Evolutionary conservation across 192 early-diverging fungal species (phyloP), one percentile per base, ranked within the genome.

Genomic region (Lobosporangium transversale): DNA sequence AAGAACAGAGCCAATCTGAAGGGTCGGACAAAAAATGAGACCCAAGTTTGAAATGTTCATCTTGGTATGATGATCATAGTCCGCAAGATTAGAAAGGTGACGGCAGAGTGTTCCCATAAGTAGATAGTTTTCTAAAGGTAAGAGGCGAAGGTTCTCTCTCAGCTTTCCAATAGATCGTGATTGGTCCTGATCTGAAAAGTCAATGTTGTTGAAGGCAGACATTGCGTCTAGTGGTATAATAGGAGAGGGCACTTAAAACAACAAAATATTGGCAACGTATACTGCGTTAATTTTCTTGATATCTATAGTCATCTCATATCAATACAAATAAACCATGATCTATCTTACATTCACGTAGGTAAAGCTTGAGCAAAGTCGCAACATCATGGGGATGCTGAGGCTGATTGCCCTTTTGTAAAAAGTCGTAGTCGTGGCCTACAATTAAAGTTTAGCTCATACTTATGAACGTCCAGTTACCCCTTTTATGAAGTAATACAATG

Each of bases 31-130:
- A 68, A 88, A 88, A 7, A 88, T 88, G 0, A 88, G 64, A 0
- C 81, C 87, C 8, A 88, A 66, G 36, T 88, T 88, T 21, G 83
- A 85, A 8, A 82, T 80, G 15, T 76, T 85, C 87, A 88, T 88
- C 51, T 80, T 78, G 37, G 86, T 88, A 27, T 54, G 62, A 27
- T 64, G 67, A 27, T 74, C 73, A 33, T 79, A 69, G 35, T 70
- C 82, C 1, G 80, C 81, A 4, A 88, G 64, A 27, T 80, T 84
- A 23, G 81, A 79, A 11, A 88, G 54, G 36, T 88, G 87, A 11
- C 59, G 70, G 36, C 80, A 83, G 4, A 86, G 66, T 30, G 70
- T 68, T 29, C 78, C 71, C 9, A 88, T 68, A 26, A 88, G 45
- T 49, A 80, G 78, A 53, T 81, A 81, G 56, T 83, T 86, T 48